A percentile compares a stretch with the other conserved stretches of the same genome.
phyloP scores from a whole-genome alignment of 2,329 filamentous ascomycete genomes.

The Colletotrichum paranaense region DNA sequence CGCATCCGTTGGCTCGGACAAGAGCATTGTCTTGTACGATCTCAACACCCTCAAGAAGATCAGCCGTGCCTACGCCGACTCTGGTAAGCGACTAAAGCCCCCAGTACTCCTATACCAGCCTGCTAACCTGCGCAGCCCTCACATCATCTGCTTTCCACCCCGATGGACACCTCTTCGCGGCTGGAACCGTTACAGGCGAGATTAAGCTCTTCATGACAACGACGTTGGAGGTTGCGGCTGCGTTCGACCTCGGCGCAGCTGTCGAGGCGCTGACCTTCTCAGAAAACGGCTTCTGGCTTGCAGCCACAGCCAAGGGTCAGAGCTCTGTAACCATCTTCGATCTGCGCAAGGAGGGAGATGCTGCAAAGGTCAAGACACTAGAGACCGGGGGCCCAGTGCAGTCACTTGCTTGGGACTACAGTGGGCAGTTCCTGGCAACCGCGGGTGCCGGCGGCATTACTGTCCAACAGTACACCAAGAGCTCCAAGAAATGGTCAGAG shows the following conservation, averaged over 20 bases:
- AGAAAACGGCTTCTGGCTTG: constrained; percentile 97
- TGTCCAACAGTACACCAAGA: constrained; percentile 91
- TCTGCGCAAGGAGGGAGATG: constrained; percentile 88
- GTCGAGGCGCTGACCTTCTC: constrained; percentile 86
- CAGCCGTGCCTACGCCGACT: constrained; percentile 82
- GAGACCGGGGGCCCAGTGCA: constrained; percentile 85
- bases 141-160: constrained; percentile 90
- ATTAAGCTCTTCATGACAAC: constrained; percentile 92
- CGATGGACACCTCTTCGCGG: constrained; percentile 93
- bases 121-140: constrained; percentile 65
- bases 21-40: constrained; percentile 93
- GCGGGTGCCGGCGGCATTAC: constrained; percentile 83
- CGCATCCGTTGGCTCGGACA: constrained; percentile 89
- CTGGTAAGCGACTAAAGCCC: constrained; percentile 44
- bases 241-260: constrained; percentile 76
- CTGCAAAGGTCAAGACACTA: constrained; percentile 83
- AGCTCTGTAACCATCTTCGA: constrained; percentile 89
- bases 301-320: constrained; percentile 81
- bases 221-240: constrained; percentile 79
- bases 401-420: constrained; percentile 90
- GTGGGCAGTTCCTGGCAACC: constrained; percentile 89
- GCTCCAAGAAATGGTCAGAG: constrained; percentile 89
- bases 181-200: constrained; percentile 81
- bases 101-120: background rate
- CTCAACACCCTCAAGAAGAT: constrained; percentile 74